Percentiles rank a stretch among this genome's conserved stretches.
Conservation (phyloP, 371 early-diverging fungal genomes). For the Apophysomyces ossiformis region DNA sequence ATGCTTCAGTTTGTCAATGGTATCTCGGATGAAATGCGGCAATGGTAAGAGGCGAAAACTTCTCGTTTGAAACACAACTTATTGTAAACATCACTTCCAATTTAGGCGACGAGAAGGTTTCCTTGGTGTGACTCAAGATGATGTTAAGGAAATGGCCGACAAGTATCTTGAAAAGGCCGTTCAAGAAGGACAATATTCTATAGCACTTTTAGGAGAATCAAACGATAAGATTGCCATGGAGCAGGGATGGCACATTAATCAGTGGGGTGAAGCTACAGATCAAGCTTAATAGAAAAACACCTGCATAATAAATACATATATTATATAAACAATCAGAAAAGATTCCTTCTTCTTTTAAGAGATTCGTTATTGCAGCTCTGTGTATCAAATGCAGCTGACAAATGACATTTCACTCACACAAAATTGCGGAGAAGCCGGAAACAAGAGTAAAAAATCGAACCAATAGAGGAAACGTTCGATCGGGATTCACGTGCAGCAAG, state of each 20-base stretch:
- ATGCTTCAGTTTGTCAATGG: conserved; percentile 77
- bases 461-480: conserved; percentile 11
- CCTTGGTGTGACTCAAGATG: conserved; percentile 69
- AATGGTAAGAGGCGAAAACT: conserved; percentile 55
- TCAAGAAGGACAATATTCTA: conserved; percentile 27
- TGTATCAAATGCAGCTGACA: conserved; percentile 11
- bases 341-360: no score
- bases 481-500: conserved; percentile 10
- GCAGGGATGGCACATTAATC: conserved; percentile 42
- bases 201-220: conserved; percentile 50
- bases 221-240: conserved; percentile 36
- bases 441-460: conserved; percentile 5
- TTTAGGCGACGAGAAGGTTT: conserved; percentile 77
- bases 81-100: neutral
- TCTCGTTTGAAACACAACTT: neutral
- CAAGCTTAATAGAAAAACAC: neutral
- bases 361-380: neutral
- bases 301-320: neutral
- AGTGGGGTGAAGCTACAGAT: conserved; percentile 22
- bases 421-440: conserved; percentile 12
- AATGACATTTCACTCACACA: neutral
- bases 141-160: conserved; percentile 75
- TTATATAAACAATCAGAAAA: neutral
- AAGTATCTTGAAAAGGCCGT: conserved; percentile 61
- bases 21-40: conserved; percentile 86